Percentiles rank a stretch among this genome's conserved stretches.
Evolutionary conservation across 352 stramenopile species (phyloP).

Genomic region (Pythium dissotocum): DNA sequence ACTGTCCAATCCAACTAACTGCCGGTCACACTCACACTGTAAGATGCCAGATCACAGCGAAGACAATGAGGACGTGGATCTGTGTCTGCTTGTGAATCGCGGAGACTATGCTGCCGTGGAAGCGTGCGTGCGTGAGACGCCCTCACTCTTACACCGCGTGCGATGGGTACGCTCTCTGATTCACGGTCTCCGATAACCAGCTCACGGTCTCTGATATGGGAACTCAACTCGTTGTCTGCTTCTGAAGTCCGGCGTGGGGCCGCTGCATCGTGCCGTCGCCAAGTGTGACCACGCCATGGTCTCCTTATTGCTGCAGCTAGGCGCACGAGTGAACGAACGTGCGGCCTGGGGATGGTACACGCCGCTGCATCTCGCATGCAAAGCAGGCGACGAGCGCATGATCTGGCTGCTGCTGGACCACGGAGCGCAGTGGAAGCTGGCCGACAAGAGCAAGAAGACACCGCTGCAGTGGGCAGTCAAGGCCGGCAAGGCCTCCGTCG

Average conservation of each 20-base stretch:
- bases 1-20: neutral
- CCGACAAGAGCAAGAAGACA: slow-evolving; percentile 70
- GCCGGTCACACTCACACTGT: neutral
- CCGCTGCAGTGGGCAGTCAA: slow-evolving; percentile 72
- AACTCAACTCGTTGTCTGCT: neutral
- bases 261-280: slow-evolving; percentile 65
- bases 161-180: slow-evolving; percentile 50
- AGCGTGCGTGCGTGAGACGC: slow-evolving; percentile 33
- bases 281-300: slow-evolving; percentile 43
- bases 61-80: slow-evolving; percentile 27
- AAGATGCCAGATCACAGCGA: neutral
- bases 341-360: slow-evolving; percentile 82
- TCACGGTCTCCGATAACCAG: neutral
- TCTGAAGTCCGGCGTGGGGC: slow-evolving; percentile 56
- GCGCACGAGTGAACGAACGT: slow-evolving; percentile 54
- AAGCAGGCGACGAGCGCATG: slow-evolving; percentile 55
- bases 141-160: slow-evolving; percentile 40
- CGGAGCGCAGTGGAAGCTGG: slow-evolving; percentile 53
- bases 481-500: slow-evolving; percentile 65
- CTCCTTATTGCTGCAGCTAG: slow-evolving; percentile 45
- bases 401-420: slow-evolving; percentile 66
- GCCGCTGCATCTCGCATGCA: slow-evolving; percentile 76
- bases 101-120: slow-evolving; percentile 39
- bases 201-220: neutral
- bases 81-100: slow-evolving; percentile 60